Evolutionary conservation across 495 filamentous ascomycete species (phyloP), one percentile per base, ranked within the genome.

Genomic region (Clavariopsis aquatica): DNA sequence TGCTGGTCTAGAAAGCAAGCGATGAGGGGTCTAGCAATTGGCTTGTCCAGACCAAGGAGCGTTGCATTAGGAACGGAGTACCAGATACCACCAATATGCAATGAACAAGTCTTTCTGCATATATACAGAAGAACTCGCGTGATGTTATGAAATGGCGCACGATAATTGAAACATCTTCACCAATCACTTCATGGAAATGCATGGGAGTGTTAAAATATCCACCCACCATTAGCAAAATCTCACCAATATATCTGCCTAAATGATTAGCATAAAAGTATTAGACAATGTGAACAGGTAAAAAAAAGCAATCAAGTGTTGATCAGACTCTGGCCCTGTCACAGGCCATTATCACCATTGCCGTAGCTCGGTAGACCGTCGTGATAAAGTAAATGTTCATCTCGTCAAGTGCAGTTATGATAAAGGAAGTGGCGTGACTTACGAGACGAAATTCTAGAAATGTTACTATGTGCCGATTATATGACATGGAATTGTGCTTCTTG

Each of bases 361-460:
- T 85, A 81, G 86, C 84, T 96, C 93, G 90, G 92, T 87, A 90
- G 92, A 96, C 92, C 92, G 92, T 96, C 92, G 92, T 96, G 92
- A 96, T 87, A 87, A 87, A 82, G 38, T 77, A 81, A 74, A 78
- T 81, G 82, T 83, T 89, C 87, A 92, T 94, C 89, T 89, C 90
- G 17, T 31, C 19, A 75, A 64, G 58, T 58, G 65, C 70, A 78
- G 10, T 49, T 29, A 20, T 20, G 10, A 17, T 29, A 49, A 47
- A 31, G 6, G 28, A 27, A 57, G 22, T 19, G 36, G 15, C 7
- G n/a, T 45, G 51, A 57, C 62, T 41, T 49, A 59, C 38, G 19
- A 45, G 17, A 17, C 38, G 19, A 26, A 23, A 43, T 45, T n/a
- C 26, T 7, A 15, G 27, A 24, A n/a, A 38, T n/a, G 23, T 10